Conservation (phyloP, 2,329 filamentous ascomycete genomes). For the Ophiostoma novo-ulmi region DNA sequence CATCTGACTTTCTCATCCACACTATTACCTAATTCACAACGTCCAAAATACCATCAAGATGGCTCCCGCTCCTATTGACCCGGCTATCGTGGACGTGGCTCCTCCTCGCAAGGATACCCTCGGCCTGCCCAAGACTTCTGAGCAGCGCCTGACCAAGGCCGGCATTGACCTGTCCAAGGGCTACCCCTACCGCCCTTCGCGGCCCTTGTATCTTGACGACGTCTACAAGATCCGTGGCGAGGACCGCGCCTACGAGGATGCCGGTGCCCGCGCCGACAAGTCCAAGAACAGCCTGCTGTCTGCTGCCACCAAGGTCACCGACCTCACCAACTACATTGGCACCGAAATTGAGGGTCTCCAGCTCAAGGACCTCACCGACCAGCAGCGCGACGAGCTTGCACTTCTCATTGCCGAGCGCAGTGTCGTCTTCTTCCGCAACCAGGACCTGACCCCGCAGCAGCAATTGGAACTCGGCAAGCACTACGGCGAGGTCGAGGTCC, state of each 20-base stretch:
- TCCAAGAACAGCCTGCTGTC: constrained; percentile 56
- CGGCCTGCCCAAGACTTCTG: constrained; percentile 53
- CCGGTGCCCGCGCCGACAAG: constrained; percentile 60
- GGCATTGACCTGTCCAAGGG: constrained; percentile 64
- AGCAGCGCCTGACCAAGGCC: constrained; percentile 58
- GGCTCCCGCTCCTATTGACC: constrained; percentile 55
- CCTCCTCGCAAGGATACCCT: constrained; percentile 60
- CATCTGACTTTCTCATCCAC: background rate
- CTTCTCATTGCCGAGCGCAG: constrained; percentile 59
- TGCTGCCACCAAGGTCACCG: constrained; percentile 57
- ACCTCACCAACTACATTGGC: constrained; percentile 58
- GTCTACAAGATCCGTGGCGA: constrained; percentile 59
- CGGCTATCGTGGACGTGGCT: constrained; percentile 58
- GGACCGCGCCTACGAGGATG: constrained; percentile 53
- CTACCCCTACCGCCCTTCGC: constrained; percentile 65
- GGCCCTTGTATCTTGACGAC: constrained; percentile 64
- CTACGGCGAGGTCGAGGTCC: constrained; percentile 62
- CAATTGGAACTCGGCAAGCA: constrained; percentile 59
- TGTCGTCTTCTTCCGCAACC: constrained; percentile 63
- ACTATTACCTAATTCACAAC: background rate
- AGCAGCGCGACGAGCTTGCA: constrained; percentile 58
- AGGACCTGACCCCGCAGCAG: constrained; percentile 57
- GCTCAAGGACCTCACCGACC: constrained; percentile 54
- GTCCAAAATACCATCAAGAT: constrained; percentile 30
- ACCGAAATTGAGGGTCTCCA: constrained; percentile 61